Conservation (phyloP, 495 filamentous ascomycete species). For the Lineolata rhizophorae region DNA sequence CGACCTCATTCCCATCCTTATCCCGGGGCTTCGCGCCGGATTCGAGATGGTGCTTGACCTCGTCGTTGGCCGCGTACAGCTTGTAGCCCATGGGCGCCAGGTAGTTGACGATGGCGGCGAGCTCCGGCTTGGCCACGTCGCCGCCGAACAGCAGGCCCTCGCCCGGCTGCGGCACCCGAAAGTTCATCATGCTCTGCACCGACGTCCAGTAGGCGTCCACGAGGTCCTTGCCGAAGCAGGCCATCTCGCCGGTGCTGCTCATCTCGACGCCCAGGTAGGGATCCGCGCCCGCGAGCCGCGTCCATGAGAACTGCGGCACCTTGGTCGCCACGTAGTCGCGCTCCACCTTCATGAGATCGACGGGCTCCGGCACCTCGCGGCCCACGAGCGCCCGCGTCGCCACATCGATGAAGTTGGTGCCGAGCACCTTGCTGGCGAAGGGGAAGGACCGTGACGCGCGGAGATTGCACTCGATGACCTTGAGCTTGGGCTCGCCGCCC, state of each 20-base stretch:
- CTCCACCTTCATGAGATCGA: slow-evolving; percentile 72
- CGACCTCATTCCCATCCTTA: slow-evolving; percentile 26
- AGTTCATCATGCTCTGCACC: slow-evolving; percentile 96
- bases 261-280: slow-evolving; percentile 97
- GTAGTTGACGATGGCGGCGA: slow-evolving; percentile 61
- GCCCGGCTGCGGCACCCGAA: slow-evolving; percentile 79
- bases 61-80: slow-evolving; percentile 61
- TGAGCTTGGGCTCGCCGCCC: slow-evolving; percentile 53
- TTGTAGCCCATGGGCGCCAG: slow-evolving; percentile 80
- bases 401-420: slow-evolving; percentile 91
- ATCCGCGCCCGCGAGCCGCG: slow-evolving; percentile 90
- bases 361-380: slow-evolving; percentile 64
- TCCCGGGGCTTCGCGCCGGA: too few species aligned
- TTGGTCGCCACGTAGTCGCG: slow-evolving; percentile 89
- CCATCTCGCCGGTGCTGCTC: slow-evolving; percentile 91
- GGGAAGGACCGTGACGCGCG: slow-evolving; percentile 95
- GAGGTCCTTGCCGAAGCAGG: slow-evolving; percentile 89
- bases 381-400: slow-evolving; percentile 84
- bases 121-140: slow-evolving; percentile 39
- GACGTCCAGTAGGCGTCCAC: slow-evolving; percentile 96
- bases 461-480: slow-evolving; percentile 97
- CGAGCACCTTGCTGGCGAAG: slow-evolving; percentile 91
- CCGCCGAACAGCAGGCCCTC: slow-evolving; percentile 90
- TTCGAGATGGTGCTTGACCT: slow-evolving; percentile 70
- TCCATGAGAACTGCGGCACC: slow-evolving; percentile 97